Conservation (phyloP, 2,329 filamentous ascomycete species). For the Cordyceps javanica region DNA sequence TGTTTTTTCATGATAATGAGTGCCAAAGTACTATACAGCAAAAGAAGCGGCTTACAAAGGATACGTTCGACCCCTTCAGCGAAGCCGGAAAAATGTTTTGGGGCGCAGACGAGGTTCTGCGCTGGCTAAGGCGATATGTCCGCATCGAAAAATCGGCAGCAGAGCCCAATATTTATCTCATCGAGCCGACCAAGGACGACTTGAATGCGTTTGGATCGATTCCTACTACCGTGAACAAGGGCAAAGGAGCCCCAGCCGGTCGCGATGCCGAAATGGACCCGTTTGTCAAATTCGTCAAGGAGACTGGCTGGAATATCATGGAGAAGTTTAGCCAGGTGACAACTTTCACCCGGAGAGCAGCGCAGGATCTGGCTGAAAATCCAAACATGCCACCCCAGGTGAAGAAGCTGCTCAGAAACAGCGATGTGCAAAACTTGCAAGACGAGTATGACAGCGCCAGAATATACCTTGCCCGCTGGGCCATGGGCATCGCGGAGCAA, state of each 20-base stretch:
- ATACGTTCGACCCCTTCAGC: conserved; percentile 86
- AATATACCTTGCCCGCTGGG: conserved; percentile 92
- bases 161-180: conserved; percentile 84
- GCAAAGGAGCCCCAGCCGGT: conserved; percentile 31
- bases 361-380: conserved; percentile 87
- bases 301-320: conserved; percentile 92
- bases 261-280: conserved; percentile 81
- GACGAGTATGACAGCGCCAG: conserved; percentile 97
- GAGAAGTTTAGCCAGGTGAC: conserved; percentile 97
- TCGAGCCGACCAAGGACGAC: conserved; percentile 84
- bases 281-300: conserved; percentile 86
- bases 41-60: conserved; percentile 76
- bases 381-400: conserved; percentile 87
- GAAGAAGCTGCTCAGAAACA: conserved; percentile 75
- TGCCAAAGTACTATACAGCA: conserved; percentile 93
- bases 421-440: conserved; percentile 89
- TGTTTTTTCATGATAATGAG: conserved; percentile 97
- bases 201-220: conserved; percentile 70
- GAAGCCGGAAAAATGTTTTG: conserved; percentile 86
- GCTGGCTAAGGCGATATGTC: conserved; percentile 84
- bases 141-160: conserved; percentile 75
- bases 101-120: conserved; percentile 91
- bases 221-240: conserved; percentile 36
- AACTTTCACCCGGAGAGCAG: conserved; percentile 86
- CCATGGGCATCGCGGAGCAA: conserved; percentile 97